Evolutionary conservation across 176 grass and related monocot genomes (phyloP).

Genomic region (Oryza longistaminata): DNA sequence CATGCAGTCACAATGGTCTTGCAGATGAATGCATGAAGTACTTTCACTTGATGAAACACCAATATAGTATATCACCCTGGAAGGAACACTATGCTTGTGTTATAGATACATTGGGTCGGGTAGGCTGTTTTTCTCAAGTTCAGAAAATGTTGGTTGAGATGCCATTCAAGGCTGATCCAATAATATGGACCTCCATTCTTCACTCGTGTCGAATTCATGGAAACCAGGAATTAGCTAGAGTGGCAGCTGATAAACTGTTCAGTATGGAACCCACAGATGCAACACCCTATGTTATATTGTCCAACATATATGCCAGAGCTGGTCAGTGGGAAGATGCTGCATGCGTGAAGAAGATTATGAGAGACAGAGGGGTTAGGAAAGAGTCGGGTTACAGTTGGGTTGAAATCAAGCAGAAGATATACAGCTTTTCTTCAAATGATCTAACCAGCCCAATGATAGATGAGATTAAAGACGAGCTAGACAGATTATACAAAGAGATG

Average conservation of each 20-base stretch:
- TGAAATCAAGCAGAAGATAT: conserved; percentile 76
- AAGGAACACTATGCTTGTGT: conserved; percentile 86
- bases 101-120: conserved; percentile 71
- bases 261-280: conserved; percentile 56
- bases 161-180: conserved; percentile 58
- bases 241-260: conserved; percentile 82
- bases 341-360: conserved; percentile 75
- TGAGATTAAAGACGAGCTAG: conserved; percentile 67
- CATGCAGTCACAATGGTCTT: conserved; percentile 78
- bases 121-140: conserved; percentile 62
- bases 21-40: conserved; percentile 67
- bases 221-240: conserved; percentile 69
- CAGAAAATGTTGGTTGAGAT: conserved; percentile 64
- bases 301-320: conserved; percentile 89
- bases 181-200: conserved; percentile 93
- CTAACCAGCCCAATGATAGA: conserved; percentile 64
- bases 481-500: conserved; percentile 77
- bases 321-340: conserved; percentile 79
- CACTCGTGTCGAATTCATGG: conserved; percentile 82
- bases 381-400: conserved; percentile 87
- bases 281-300: conserved; percentile 65
- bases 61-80: conserved; percentile 57
- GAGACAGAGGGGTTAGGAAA: conserved; percentile 76
- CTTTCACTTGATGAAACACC: conserved; percentile 67
- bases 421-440: conserved; percentile 86